Evolutionary conservation across 345 rosid genomes (phyloP), one percentile per base, ranked within the genome.

Genomic region (Populus nigra): DNA sequence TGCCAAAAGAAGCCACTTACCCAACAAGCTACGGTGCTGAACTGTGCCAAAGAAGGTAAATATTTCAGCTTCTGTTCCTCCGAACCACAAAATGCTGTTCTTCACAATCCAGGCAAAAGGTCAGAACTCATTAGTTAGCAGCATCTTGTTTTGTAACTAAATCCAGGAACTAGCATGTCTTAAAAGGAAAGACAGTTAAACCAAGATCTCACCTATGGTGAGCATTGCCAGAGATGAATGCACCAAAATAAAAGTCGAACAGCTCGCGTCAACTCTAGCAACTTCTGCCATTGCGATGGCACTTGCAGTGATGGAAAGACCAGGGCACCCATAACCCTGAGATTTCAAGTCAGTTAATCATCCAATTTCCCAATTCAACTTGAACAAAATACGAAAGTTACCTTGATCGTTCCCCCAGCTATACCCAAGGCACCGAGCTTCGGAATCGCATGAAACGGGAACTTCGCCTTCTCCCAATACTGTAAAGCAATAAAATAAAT

Each of bases 401-500:
- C 99, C 94, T 91, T 92, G 84, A 93, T 96, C 0, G 94, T 93
- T 63, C 97, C 97, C 77, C 99, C 98, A 85, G 89, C 85, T 80
- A 96, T 75, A 73, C 69, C 41, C 55, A 93, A 76, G 36, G 89
- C 88, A 25, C 87, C 93, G 71, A 93, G 88, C 85, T 90, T 91
- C 41, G 99, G 98, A 76, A 94, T 76, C 65, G 90, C 76, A 65
- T 96, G 92, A 86, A 90, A 96, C 25, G 98, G 98, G 82, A 96
- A 96, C 77, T 90, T 94, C 23, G 98, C 99, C 84, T 91, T 96
- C 94, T 96, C 98, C 98, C 99, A 93, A 35, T 92, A 93, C 99
- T 96, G 84, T 45, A 25, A 47, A 35, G 11, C 39, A 55, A 65
- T 17, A 20, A 33, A 43, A 39, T 8, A 39, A 39, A 39, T 6